Base-by-base conservation (phyloP, 2,329 filamentous ascomycete species). In the Dactylellina leptospora region DNA sequence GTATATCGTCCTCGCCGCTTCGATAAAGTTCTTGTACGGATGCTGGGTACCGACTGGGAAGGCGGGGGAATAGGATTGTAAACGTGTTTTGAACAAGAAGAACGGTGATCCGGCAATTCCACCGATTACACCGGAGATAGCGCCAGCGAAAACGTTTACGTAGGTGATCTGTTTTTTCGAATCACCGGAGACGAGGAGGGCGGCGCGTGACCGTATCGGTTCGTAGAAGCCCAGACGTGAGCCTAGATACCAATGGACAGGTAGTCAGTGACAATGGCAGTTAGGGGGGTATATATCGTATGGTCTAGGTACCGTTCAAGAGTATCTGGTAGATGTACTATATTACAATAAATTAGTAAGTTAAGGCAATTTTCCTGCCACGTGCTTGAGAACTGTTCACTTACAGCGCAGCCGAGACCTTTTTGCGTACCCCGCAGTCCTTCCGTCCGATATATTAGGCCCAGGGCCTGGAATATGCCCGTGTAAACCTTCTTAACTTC, bases 141-240 rank as follows among this genome's bases (percentile, higher is more conserved):
- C 95, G 76, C 95, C 95, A 63, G 92, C 90, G 79, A 97, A 89
- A 83, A 99, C 92, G 82, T 99, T 99, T 81, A 97, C 86, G 33
- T 87, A 90, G 66, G 97, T 85, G 76, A 88, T 93, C 81, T 99
- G 95, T 25, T 88, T 85, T n/a, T 84, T 84, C 28, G 86, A 79
- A 79, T 96, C 89, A 73, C 86, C 84, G 81, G 91, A 90, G 63
- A 96, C 80, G 53, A 90, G 82, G 4, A 82, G 84, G 0, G 92
- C 88, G 45, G 96, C 79, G 20, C 83, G 84, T 51, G 86, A 84
- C 78, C 95, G 91, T 81, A 97, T 87, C 3, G 95, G 95, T 79
- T 99, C 95, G 84, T 99, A 99, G 84, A 99, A 97, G 73, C 95
- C 93, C 61, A 99, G 84, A 61, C 95, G 91, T 81, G 93, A 99